phyloP scores from a whole-genome alignment of 805 yeast species.

The Kluyveromyces lactis region DNA sequence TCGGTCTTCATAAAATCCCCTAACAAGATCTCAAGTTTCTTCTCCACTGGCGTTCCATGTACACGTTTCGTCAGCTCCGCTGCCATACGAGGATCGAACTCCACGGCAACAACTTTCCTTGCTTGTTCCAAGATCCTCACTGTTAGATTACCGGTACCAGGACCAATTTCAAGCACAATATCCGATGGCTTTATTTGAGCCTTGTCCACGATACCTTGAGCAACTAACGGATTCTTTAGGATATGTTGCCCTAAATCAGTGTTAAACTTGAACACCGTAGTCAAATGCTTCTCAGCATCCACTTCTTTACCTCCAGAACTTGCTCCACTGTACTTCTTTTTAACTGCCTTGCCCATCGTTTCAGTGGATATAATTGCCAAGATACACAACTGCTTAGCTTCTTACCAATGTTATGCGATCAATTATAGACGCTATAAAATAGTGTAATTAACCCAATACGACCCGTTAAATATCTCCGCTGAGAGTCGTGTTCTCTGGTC shows the following conservation, averaged over 20 bases:
- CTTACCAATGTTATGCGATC: too few relatives aligned
- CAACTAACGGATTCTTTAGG: constrained; percentile 89
- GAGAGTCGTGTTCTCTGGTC: too few relatives aligned
- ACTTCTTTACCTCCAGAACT: constrained; percentile 48
- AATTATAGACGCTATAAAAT: too few relatives aligned
- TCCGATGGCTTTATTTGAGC: constrained; percentile 91
- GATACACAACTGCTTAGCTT: too few relatives aligned
- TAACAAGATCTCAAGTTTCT: constrained; percentile 80
- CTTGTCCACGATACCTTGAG: constrained; percentile 97
- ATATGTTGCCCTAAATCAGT: constrained; percentile 97
- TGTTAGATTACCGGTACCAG: constrained; percentile 97
- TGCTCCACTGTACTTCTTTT: constrained; percentile 48
- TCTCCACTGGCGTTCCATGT: constrained; percentile 91
- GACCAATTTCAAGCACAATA: constrained; percentile 92
- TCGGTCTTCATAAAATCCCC: constrained; percentile 97
- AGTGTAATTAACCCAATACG: too few relatives aligned
- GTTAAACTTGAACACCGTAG: constrained; percentile 88
- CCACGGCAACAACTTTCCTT: constrained; percentile 88
- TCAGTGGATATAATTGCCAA: neutral
- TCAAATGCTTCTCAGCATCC: constrained; percentile 57
- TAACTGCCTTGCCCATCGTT: constrained; percentile 54
- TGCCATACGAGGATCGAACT: constrained; percentile 99
- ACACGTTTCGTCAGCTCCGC: constrained; percentile 97
- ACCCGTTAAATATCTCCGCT: too few relatives aligned
- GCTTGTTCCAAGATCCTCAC: constrained; percentile 90